Base-by-base conservation (phyloP, 345 rosid genomes). In the Eucalyptus coolabah region DNA sequence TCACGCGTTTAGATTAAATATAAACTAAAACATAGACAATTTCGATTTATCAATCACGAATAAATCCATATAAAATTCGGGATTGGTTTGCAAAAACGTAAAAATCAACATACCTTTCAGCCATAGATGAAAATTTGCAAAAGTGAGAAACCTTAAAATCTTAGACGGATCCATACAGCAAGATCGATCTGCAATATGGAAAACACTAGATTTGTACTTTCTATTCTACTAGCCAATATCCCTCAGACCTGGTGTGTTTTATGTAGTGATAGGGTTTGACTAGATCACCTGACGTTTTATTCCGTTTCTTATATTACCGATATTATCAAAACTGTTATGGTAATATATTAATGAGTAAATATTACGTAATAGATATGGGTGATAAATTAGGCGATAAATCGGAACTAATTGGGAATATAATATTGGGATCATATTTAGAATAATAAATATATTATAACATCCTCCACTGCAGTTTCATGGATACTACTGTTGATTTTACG, bases 81-180 rank as follows among this genome's bases (percentile, higher is more conserved):
- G 18, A 0, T 50, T 0, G 18, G 15, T 50, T 50, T 50, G 18
- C 0, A 1, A 5, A 15, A 50, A 15, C 0, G 0, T 50, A 2
- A 50, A 50, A 3, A 50, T 50, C 7, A 50, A 50, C 18, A 50
- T 15, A 50, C 2, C 51, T 50, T 50, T 1, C 0, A 2, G 3
- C 18, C 7, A 14, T 15, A 15, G 3, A 50, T 50, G 18, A 15
- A 50, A 50, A 50, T 50, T 50, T 50, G 3, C 3, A 50, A 50
- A 50, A 15, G 18, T 50, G 7, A 0, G 6, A 50, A 50, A 50
- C 3, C 51, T 50, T 16, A 15, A 50, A 50, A 5, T 6, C 18
- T 50, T 50, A 6, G 1, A 50, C 0, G 4, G 4, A 50, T 50
- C 19, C 8, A 15, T 0, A 2, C 1, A 17, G 3, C 21, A 2